These are phyloP conservation scores for Candida ovalis DNA, from an alignment of 805 yeast species.

Conservation along the genomic window DNA sequence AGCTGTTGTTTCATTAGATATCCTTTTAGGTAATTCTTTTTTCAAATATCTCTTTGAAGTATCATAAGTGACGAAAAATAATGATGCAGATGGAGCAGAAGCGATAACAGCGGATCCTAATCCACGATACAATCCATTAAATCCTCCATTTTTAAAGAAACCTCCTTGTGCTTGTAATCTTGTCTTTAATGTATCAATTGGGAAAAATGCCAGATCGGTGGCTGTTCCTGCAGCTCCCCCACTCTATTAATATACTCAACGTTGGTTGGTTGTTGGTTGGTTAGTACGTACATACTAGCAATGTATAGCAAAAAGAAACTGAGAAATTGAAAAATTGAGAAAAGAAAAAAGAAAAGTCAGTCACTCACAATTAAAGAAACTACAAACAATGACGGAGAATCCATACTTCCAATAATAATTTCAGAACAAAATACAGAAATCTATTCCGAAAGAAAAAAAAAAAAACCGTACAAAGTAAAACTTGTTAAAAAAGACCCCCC, in stretches of 20 bases:
- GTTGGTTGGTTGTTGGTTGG: not conserved
- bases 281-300: not conserved
- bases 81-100: conserved; percentile 83
- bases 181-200: conserved; percentile 93
- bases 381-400: not conserved
- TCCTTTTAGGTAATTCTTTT: conserved; percentile 15
- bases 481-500: not conserved
- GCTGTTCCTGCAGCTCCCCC: conserved; percentile 98
- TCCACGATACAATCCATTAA: conserved; percentile 86
- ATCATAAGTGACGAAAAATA: conserved; percentile 84
- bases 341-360: not conserved
- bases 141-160: conserved; percentile 89
- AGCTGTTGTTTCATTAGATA: conserved; percentile 22
- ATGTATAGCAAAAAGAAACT: too few relatives aligned
- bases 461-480: too few relatives aligned
- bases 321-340: not conserved
- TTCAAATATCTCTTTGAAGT: conserved; percentile 46
- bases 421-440: not conserved
- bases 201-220: conserved; percentile 91
- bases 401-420: not conserved
- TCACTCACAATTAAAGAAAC: not conserved
- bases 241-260: conserved; percentile 32
- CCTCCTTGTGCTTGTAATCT: conserved; percentile 95
- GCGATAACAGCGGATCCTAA: conserved; percentile 92
- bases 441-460: not conserved